A percentile compares a stretch with the other conserved stretches of the same genome.
Evolutionary conservation across 139 green algal species (phyloP).

Genomic region (Tetraselmis striata): DNA sequence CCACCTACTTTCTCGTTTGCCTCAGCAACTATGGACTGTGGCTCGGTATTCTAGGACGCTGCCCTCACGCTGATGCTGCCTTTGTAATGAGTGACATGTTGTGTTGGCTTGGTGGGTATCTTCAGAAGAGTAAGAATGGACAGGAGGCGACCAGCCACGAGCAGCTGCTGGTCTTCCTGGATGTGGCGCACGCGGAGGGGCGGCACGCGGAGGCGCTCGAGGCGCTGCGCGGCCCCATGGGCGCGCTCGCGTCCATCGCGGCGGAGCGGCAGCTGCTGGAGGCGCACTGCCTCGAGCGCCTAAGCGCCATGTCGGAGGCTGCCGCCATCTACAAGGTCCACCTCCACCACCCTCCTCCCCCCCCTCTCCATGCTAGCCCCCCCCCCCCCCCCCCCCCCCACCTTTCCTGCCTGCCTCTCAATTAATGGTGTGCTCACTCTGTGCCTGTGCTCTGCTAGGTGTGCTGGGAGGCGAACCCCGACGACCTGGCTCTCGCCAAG

Average conservation of each 20-base stretch:
- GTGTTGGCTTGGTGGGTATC: not conserved
- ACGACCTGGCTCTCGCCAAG: constrained; percentile 47
- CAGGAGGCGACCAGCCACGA: not conserved
- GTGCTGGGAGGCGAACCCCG: constrained; percentile 20
- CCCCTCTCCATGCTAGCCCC: not conserved
- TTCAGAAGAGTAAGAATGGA: not conserved
- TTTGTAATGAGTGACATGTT: no score
- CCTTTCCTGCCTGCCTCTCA: no score
- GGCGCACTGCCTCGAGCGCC: constrained; percentile 30
- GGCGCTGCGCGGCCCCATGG: constrained; percentile 14
- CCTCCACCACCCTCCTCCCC: no score
- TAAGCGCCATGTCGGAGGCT: constrained; percentile 32
- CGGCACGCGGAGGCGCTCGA: constrained; percentile 30
- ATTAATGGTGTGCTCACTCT: no score
- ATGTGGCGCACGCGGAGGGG: constrained; percentile 49
- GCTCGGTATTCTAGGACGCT: no score
- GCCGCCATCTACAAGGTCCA: constrained; percentile 19
- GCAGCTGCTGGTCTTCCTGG: constrained; percentile 25
- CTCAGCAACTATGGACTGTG: no score
- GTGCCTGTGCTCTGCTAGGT: not conserved
- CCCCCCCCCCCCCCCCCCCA: not conserved
- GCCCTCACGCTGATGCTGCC: no score
- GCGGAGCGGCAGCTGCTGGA: constrained; percentile 38
- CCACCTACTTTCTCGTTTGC: no score
- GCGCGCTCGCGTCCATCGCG: constrained; percentile 20